Conservation (phyloP, 179 eudicot species). For the Patellifolia procumbens region DNA sequence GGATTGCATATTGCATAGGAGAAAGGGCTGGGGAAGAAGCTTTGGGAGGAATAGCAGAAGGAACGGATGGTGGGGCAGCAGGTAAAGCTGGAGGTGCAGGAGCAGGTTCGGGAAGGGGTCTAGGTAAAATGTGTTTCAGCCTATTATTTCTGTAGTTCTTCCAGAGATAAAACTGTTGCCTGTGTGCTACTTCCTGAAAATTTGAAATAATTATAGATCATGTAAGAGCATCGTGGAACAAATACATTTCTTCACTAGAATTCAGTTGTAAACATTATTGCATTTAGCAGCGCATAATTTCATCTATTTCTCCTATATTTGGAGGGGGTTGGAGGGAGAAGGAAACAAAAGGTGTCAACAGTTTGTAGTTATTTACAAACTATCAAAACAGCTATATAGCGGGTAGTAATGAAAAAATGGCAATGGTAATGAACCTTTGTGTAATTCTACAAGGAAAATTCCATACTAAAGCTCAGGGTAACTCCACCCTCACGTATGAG, state of each 20-base stretch:
- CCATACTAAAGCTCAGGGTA: too few relatives aligned
- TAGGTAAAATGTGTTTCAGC: slow-evolving; percentile 87
- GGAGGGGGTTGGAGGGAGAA: too few relatives aligned
- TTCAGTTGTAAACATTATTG: not conserved
- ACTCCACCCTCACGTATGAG: too few relatives aligned
- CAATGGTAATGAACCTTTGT: too few relatives aligned
- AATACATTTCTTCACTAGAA: not conserved
- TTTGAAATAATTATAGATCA: not conserved
- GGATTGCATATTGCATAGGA: slow-evolving; percentile 74
- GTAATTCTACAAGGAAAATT: too few relatives aligned
- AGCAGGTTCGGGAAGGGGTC: slow-evolving; percentile 73
- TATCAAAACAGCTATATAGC: too few relatives aligned
- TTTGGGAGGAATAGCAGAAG: slow-evolving; percentile 43
- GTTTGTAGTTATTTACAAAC: too few relatives aligned
- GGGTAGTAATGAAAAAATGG: too few relatives aligned
- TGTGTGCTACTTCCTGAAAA: slow-evolving; percentile 85
- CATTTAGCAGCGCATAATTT: not conserved
- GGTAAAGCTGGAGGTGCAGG: slow-evolving; percentile 49
- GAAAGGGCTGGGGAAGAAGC: slow-evolving; percentile 71
- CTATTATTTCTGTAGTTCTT: slow-evolving; percentile 92
- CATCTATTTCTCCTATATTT: not conserved
- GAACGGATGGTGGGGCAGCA: slow-evolving; percentile 51
- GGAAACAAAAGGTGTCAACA: not conserved
- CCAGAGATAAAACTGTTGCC: slow-evolving; percentile 92
- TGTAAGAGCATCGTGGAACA: slow-evolving; percentile 1